Evolutionary conservation across 768 basidiomycete species (phyloP).

Genomic region (Phlebiopsis flavidoalba): DNA sequence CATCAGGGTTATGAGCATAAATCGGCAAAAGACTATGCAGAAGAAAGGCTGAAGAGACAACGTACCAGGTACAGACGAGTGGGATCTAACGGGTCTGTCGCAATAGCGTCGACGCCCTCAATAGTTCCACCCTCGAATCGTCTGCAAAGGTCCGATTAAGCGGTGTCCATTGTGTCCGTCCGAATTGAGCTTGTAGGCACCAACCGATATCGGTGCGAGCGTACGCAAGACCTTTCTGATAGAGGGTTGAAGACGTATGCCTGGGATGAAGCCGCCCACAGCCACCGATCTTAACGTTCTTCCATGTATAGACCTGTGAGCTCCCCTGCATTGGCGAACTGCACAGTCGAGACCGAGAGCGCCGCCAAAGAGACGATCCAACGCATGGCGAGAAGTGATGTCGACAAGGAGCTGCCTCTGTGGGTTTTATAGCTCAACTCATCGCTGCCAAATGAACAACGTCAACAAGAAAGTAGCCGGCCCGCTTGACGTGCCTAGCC

Average conservation of each 20-base stretch:
- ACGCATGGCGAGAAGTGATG: background rate
- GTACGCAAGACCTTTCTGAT: conserved; percentile 55
- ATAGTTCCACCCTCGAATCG: conserved; percentile 45
- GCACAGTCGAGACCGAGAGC: conserved; percentile 26
- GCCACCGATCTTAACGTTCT: conserved; percentile 52
- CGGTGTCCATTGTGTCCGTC: conserved; percentile 61
- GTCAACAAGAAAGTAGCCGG: no score
- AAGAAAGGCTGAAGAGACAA: background rate
- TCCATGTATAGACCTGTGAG: conserved; percentile 55
- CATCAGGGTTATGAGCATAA: background rate
- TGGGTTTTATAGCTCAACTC: background rate
- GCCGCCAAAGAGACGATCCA: conserved; percentile 18
- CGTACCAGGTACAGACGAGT: conserved; percentile 48
- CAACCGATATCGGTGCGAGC: conserved; percentile 68
- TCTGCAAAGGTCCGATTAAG: conserved; percentile 52
- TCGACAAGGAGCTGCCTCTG: background rate
- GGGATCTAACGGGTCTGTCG: conserved; percentile 55
- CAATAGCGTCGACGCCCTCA: conserved; percentile 42
- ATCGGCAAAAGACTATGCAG: background rate
- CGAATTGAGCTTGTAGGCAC: conserved; percentile 56
- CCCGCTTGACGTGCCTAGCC: no score
- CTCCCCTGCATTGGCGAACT: conserved; percentile 34
- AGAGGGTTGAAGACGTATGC: background rate
- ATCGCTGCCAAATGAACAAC: background rate
- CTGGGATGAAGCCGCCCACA: conserved; percentile 43